Conservation (phyloP, 768 basidiomycete species). For the Russula earlei region DNA sequence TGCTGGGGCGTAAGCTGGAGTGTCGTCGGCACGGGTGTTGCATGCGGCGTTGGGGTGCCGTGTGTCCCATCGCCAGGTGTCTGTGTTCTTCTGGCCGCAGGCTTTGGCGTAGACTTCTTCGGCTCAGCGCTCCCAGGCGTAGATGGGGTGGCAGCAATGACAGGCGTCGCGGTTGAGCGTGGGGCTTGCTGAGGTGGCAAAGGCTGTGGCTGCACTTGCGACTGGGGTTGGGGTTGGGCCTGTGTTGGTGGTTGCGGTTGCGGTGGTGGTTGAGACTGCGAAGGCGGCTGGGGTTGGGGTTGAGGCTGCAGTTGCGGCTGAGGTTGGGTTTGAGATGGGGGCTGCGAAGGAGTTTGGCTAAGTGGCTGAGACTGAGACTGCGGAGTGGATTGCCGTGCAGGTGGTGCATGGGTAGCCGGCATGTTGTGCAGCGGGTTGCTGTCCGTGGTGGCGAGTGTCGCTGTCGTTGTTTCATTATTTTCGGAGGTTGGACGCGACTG, state of each 20-base stretch:
- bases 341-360: background rate
- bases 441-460: too few species aligned
- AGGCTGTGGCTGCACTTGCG: constrained; percentile 3
- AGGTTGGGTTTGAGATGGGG: constrained; percentile 4
- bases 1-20: constrained; percentile 20
- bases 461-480: too few species aligned
- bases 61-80: constrained; percentile 3
- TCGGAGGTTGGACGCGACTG: too few species aligned
- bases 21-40: constrained; percentile 23
- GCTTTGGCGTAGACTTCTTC: constrained; percentile 17
- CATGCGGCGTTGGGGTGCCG: constrained; percentile 22
- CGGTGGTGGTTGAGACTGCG: too few species aligned
- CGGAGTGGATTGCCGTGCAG: background rate
- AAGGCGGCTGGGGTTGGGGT: constrained; percentile 9
- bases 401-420: background rate
- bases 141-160: constrained; percentile 2
- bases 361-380: constrained; percentile 4
- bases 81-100: constrained; percentile 11
- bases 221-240: constrained; percentile 1
- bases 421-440: constrained; percentile 7
- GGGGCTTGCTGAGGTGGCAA: constrained; percentile 10
- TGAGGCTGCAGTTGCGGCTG: background rate
- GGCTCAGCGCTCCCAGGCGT: constrained; percentile 12
- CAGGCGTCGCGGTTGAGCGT: constrained; percentile 12
- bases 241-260: constrained; percentile 5